Base-by-base conservation (phyloP, 208 protist genomes). In the Crithidia fasciculata region DNA sequence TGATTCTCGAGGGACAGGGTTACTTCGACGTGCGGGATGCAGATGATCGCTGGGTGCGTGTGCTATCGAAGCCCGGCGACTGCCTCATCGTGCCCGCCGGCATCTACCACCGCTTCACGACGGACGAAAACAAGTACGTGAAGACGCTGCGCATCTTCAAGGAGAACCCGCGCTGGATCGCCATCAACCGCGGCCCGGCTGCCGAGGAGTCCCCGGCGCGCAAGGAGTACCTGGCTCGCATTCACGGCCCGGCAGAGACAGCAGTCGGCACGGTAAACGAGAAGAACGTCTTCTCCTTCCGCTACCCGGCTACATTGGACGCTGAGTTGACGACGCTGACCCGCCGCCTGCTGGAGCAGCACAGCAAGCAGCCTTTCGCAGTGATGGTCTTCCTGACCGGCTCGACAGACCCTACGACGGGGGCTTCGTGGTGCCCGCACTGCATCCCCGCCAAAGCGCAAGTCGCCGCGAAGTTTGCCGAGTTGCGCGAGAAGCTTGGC, bases 31-130 rank as follows among this genome's bases (percentile, higher is more conserved):
- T 98, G 5, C 87, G 93, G 58, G 72, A 91, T 68, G 10, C 56
- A 18, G 41, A 89, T 13, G 86, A 98, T 73, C 50, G 76, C 52
- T 95, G 90, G 92, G 72, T 95, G 13, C 88, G 90, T 8, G 80
- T 97, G 57, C 55, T 75, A 41, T 78, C 77, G 36, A 85, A 69
- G 44, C 60, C 84, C 3, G 90, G 90, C 16, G 90, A 96, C 71
- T 85, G 74, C 65, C 40, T 96, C 57, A 63, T 93, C 40, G 19
- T 96, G 16, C 89, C 89, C 0, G 80, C 87, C 10, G 90, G 89
- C 68, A 90, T 96, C 47, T 97, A 96, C 78, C 94, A 98, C 67
- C 88, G 94, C 73, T 97, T 97, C 78, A 96, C 90, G 10, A 79
- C 85, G 9, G 83, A 84, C 36, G 59, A 69, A 7, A 72, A 56